Percentiles rank a stretch among this genome's conserved stretches.
These are phyloP conservation scores for Melanogaster broomeanus DNA, from an alignment of 768 basidiomycete species.

Conservation along the genomic window DNA sequence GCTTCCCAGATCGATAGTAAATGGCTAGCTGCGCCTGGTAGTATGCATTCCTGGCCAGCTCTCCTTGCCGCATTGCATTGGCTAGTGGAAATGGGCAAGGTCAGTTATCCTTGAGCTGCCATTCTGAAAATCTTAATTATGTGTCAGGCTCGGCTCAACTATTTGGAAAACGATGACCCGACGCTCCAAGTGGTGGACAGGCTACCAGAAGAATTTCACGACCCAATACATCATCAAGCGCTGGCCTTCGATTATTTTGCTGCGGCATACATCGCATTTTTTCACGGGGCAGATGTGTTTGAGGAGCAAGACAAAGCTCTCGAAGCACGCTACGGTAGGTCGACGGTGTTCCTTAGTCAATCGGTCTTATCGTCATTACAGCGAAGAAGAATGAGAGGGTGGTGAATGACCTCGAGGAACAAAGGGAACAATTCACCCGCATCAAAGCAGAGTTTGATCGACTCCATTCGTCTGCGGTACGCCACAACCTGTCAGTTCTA, in stretches of 20 bases:
- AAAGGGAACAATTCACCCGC: slow-evolving; percentile 47
- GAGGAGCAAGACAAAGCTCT: slow-evolving; percentile 67
- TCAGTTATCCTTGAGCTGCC: slow-evolving; percentile 35
- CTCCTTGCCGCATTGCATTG: slow-evolving; percentile 89
- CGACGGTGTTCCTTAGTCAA: neutral
- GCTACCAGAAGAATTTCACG: slow-evolving; percentile 76
- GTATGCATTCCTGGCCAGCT: slow-evolving; percentile 90
- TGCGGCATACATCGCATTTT: slow-evolving; percentile 66
- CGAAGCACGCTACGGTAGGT: slow-evolving; percentile 76
- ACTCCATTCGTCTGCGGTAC: slow-evolving; percentile 63
- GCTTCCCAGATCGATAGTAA: slow-evolving; percentile 78
- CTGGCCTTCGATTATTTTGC: slow-evolving; percentile 76
- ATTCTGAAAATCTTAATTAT: neutral
- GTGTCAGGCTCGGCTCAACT: slow-evolving; percentile 39
- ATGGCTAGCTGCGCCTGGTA: slow-evolving; percentile 85
- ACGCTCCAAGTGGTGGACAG: slow-evolving; percentile 62
- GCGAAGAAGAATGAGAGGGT: slow-evolving; percentile 75
- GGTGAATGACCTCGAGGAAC: slow-evolving; percentile 60
- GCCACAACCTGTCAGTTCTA: slow-evolving; percentile 5
- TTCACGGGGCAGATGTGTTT: slow-evolving; percentile 68
- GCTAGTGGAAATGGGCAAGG: slow-evolving; percentile 86
- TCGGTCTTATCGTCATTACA: slow-evolving; percentile 25
- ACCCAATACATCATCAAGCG: slow-evolving; percentile 71
- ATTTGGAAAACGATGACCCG: slow-evolving; percentile 63
- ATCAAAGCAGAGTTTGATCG: slow-evolving; percentile 55